A percentile compares a stretch with the other conserved stretches of the same genome.
phyloP scores from a whole-genome alignment of 352 stramenopile genomes.

The Pythium sukuiense region DNA sequence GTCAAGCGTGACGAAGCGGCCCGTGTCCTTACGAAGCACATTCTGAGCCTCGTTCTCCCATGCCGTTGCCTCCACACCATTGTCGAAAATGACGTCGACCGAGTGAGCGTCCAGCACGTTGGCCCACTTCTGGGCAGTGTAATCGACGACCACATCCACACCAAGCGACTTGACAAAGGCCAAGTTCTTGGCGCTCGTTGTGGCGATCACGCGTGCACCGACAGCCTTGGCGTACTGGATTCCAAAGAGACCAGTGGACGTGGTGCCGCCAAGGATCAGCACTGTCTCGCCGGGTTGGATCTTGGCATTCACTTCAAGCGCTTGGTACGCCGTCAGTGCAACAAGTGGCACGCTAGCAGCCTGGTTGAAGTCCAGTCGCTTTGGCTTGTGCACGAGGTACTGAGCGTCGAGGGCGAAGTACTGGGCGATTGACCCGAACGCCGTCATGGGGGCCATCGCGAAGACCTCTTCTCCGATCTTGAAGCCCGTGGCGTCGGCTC shows the following conservation, averaged over 20 bases:
- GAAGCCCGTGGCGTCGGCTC: neutral
- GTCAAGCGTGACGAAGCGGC: slow-evolving; percentile 36
- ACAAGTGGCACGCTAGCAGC: slow-evolving; percentile 34
- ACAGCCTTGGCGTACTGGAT: slow-evolving; percentile 5
- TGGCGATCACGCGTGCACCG: slow-evolving; percentile 23
- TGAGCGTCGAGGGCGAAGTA: slow-evolving; percentile 34
- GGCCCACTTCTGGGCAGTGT: slow-evolving; percentile 37
- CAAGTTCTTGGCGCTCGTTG: slow-evolving; percentile 31
- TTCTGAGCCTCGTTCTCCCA: slow-evolving; percentile 36
- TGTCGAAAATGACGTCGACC: slow-evolving; percentile 12
- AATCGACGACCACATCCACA: slow-evolving; percentile 42
- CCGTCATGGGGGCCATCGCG: slow-evolving; percentile 11
- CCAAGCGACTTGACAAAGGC: slow-evolving; percentile 32
- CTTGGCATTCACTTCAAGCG: slow-evolving; percentile 29
- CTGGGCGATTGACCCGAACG: slow-evolving; percentile 30
- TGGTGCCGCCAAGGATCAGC: slow-evolving; percentile 40
- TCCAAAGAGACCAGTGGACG: slow-evolving; percentile 33
- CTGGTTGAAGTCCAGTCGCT: slow-evolving; percentile 37
- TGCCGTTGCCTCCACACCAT: slow-evolving; percentile 15
- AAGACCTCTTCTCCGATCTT: slow-evolving; percentile 11
- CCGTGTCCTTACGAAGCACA: slow-evolving; percentile 32
- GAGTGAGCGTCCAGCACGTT: slow-evolving; percentile 20
- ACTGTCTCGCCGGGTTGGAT: slow-evolving; percentile 35
- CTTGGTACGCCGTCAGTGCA: slow-evolving; percentile 37
- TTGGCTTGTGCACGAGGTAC: slow-evolving; percentile 39